Base-by-base conservation (phyloP, 1,284 basidiomycete species). In the Ceratobasidium theobromae region DNA sequence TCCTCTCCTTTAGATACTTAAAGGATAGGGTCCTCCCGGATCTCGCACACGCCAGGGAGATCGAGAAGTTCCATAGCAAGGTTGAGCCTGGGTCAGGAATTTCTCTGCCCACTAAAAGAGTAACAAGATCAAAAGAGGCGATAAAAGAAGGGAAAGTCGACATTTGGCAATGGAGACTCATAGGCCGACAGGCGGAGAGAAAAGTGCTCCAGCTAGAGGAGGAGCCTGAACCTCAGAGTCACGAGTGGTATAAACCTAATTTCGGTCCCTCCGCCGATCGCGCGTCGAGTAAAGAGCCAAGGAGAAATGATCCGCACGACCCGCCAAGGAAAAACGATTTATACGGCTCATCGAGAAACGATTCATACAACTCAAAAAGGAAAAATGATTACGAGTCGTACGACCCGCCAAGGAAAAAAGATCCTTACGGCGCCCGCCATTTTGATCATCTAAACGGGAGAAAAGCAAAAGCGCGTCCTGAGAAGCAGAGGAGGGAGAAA, bases 371-470 rank as follows among this genome's bases (percentile, higher is more conserved):
- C n/a, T 16, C 25, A 18, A 18, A 23, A 45, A 28, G 45, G 43
- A 6, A 9, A 11, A 45, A 8, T 11, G 27, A 40, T 11, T 21
- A 12, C 21, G 46, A 58, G 30, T 28, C 57, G 8, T 62, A 62
- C 51, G 57, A 46, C 16, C 45, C 57, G 43, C 6, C 9, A 11
- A 45, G 9, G 18, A 38, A 40, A 16, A 33, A 12, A 16, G 46
- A 58, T 46, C 41, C 57, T 4, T 62, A 62, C 51, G 57, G 57
- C 16, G 57, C 57, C 28, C 45, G 46, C 4, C 45, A 18, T 12
- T 46, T 49, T 4, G 45, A 49, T 41, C 57, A 62, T 27, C 35
- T 62, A 28, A 58, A 62, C 23, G 27, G 12, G 30, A 33, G 57
- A 27, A 62, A 41, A 33, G n/a, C 23, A 21, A 51, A 62, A 27